Conservation (phyloP, 2,329 filamentous ascomycete genomes). For the Colletotrichum karsti region DNA sequence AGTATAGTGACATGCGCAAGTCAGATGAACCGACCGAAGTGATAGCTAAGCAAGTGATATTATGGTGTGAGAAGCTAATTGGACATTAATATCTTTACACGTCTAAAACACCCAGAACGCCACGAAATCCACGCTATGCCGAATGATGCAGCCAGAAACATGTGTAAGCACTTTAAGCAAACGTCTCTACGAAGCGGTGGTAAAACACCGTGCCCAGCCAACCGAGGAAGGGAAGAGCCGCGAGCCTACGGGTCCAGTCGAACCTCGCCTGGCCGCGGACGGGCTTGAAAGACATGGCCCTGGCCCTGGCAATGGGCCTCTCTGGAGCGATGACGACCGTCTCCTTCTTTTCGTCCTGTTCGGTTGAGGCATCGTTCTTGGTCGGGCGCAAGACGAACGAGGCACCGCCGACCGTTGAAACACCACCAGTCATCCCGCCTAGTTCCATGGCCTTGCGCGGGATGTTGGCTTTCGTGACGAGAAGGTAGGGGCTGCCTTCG, state of each 20-base stretch:
- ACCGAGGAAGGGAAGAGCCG: constrained; percentile 9
- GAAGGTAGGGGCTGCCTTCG: constrained; percentile 29
- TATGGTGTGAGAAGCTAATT: neutral
- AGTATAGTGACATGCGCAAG: constrained; percentile 1
- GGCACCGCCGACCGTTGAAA: neutral
- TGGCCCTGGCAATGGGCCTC: neutral
- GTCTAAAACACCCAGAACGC: neutral
- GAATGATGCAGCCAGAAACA: neutral
- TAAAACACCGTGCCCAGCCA: constrained; percentile 20
- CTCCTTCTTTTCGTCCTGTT: neutral
- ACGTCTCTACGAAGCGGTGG: constrained; percentile 14
- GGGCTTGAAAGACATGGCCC: neutral
- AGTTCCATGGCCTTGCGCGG: constrained; percentile 17
- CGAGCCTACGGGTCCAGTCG: constrained; percentile 23
- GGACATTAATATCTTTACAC: neutral
- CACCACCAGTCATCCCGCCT: constrained; percentile 13
- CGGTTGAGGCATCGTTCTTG: neutral
- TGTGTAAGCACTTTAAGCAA: constrained; percentile 4
- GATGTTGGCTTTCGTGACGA: constrained; percentile 33
- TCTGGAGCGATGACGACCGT: neutral
- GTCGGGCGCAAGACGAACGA: constrained; percentile 9
- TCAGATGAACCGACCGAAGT: neutral
- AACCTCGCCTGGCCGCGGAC: neutral
- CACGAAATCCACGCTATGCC: neutral
- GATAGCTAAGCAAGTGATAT: neutral